Conservation (phyloP, 352 stramenopile genomes). For the Pythium rishiriense region DNA sequence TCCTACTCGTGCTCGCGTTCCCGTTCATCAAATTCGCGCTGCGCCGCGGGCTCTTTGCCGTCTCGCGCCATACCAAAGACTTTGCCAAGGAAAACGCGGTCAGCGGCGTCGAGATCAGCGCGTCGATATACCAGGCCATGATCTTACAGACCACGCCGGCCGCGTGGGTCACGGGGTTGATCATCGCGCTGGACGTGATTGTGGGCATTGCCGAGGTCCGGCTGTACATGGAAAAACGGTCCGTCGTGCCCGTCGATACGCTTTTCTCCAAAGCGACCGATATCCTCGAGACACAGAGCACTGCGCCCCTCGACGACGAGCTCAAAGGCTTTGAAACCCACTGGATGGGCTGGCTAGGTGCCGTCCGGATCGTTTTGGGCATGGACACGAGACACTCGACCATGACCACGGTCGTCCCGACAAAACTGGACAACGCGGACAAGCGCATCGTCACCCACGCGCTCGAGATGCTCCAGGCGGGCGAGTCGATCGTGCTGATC, state of each 20-base stretch:
- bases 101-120: constrained; percentile 14
- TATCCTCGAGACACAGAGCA: background rate
- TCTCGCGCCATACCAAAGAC: background rate
- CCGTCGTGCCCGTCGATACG: background rate
- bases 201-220: background rate
- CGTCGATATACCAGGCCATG: constrained; percentile 20
- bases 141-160: constrained; percentile 11
- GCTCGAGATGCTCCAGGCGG: constrained; percentile 12
- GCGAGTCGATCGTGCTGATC: constrained; percentile 18
- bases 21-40: constrained; percentile 12
- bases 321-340: background rate
- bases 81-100: background rate
- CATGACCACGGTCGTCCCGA: too few species aligned
- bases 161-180: background rate
- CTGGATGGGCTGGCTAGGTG: too few species aligned
- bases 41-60: background rate
- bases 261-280: background rate
- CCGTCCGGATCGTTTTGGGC: too few species aligned
- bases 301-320: background rate
- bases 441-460: background rate
- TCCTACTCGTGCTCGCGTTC: constrained; percentile 13
- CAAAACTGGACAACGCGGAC: too few species aligned
- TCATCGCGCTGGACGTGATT: constrained; percentile 15
- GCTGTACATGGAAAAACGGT: background rate
- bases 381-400: too few species aligned